Evolutionary conservation across 805 yeast species (phyloP), one percentile per base, ranked within the genome.

Genomic region (Candida railenensis): DNA sequence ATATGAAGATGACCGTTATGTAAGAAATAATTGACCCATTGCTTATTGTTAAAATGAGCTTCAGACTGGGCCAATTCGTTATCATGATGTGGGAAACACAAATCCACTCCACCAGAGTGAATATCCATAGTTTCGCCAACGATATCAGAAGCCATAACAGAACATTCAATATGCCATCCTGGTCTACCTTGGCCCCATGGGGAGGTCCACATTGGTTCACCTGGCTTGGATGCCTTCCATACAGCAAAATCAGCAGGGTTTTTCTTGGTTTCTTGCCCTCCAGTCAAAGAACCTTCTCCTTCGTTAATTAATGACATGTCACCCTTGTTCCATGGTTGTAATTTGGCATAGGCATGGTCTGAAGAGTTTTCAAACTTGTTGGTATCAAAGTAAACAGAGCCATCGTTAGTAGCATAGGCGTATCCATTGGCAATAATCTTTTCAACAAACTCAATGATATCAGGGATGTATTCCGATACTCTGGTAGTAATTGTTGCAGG

Each of bases 121-220:
- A 94, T 89, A 66, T 94, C 99, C 78, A 94, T 87, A 48, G 77
- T 76, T 18, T 79, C 67, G 3, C 98, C 98, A 34, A 87, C 77
- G 40, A 91, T 78, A 55, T 90, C 96, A 44, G 90, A 79, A 1
- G 98, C 98, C 99, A 94, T 94, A 18, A 94, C 99, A 7, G 97
- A 90, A 77, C 99, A 94, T 70, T 94, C 99, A 65, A 94, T 94
- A 65, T 94, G 99, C 99, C 99, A 94, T 3, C 99, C 99, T 12
- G 99, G 99, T 65, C 99, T 85, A 44, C 99, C 99, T 48, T 75
- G 75, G 21, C 99, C 99, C 98, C 98, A 94, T 22, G 92, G 91
- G 2, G 97, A 89, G 4, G 76, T 80, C 98, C 98, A 94, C 41
- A 82, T 79, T 20, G 99, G 99, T 70, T 94, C 99, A 57, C 99